These are phyloP conservation scores for Solanum arcanum DNA, from an alignment of 257 asterid genomes.

Conservation along the genomic window DNA sequence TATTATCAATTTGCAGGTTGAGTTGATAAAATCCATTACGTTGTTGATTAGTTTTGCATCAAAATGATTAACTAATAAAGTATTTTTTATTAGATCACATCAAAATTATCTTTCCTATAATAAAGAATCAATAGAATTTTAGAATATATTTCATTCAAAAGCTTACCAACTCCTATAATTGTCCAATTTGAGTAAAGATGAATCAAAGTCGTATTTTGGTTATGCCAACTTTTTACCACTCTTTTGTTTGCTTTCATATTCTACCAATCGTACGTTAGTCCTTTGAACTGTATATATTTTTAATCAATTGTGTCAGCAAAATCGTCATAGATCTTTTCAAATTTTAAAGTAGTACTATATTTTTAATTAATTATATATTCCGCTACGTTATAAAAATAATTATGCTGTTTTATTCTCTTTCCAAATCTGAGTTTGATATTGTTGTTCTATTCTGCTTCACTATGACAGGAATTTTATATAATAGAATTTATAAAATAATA, in stretches of 20 bases:
- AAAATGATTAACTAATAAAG: not conserved
- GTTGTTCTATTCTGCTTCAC: not conserved
- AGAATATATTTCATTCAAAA: not conserved
- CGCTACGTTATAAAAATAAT: not conserved
- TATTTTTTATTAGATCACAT: no score
- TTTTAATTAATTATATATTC: not conserved
- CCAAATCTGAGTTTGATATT: not conserved
- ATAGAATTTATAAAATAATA: no score
- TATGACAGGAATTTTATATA: no score
- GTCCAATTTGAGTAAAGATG: not conserved
- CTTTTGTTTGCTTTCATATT: not conserved
- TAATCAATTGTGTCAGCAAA: not conserved
- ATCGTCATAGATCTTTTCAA: not conserved
- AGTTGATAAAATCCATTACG: no score
- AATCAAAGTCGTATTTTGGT: not conserved
- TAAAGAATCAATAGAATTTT: not conserved
- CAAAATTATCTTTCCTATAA: not conserved
- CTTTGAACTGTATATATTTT: not conserved
- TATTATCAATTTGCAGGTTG: not conserved
- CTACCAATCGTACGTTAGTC: not conserved
- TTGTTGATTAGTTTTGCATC: not conserved
- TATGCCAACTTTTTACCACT: not conserved
- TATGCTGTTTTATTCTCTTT: not conserved
- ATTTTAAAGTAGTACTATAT: no score
- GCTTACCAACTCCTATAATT: not conserved